Evolutionary conservation across 1,139 yeast species (phyloP), one percentile per base, ranked within the genome.

Genomic region (Protomyces inouyei): DNA sequence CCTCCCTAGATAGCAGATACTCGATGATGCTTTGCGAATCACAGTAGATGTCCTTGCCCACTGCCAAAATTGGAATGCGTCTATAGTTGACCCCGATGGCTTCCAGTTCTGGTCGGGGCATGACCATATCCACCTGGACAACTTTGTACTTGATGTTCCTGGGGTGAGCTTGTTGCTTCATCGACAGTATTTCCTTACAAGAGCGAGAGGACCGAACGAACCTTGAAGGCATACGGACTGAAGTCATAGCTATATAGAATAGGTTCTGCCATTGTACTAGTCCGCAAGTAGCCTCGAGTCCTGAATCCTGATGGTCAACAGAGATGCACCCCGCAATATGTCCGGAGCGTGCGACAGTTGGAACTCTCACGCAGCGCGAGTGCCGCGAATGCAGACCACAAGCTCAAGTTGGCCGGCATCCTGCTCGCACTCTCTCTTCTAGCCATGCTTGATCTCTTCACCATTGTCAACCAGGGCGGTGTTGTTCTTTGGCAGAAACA

Each of bases 381-480:
- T 28, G 32, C 32, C 32, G 8, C 32, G 32, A 28, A 5, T 5
- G 32, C 32, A 28, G 32, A 28, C 32, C 2, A 28, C 32, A 28
- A 4, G 32, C 32, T 28, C 32, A 28, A 5, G 32, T 28, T 28
- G 8, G 3, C 32, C 32, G 8, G 32, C 46, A 18, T 12, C 32
- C 32, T 28, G 32, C 32, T 28, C 32, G 5, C 32, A 25, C 14
- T 1, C 8, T 6, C 52, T 46, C 10, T 2, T 46, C 32, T 18
- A 1, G 45, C 12, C 45, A 83, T 83, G 87, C 78, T 84, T 64
- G 87, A 83, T 68, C 83, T 82, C 69, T 77, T 84, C 66, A 74
- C 81, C 12, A 78, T 85, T 1, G 84, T 85, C 74, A 79, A 83
- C 2, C 79, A 82, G 0, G 80, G 84, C 9, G 90, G 90, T 0